Conservation (phyloP, 2,329 filamentous ascomycete species). For the Pyricularia sp. region DNA sequence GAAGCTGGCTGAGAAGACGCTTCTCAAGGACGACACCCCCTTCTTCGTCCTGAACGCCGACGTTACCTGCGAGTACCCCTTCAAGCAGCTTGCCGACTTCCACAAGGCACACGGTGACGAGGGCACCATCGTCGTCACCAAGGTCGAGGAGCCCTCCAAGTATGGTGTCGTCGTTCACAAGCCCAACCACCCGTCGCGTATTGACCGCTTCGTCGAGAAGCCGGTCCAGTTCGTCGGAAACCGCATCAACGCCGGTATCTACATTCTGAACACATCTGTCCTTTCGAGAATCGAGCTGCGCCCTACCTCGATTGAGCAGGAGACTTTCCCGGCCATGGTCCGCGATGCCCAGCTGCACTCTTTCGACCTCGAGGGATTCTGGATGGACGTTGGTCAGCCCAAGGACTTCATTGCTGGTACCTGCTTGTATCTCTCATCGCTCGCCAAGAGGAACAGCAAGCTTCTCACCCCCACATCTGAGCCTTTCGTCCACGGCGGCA, state of each 20-base stretch:
- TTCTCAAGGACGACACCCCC: constrained; percentile 85
- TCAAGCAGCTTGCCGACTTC: constrained; percentile 81
- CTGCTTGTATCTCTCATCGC: constrained; percentile 88
- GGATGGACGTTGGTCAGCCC: constrained; percentile 98
- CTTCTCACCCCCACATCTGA: constrained; percentile 65
- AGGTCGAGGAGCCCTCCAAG: constrained; percentile 98
- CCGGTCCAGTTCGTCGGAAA: constrained; percentile 97
- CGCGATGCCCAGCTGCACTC: constrained; percentile 86
- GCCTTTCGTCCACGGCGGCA: constrained; percentile 82
- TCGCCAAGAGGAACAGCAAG: constrained; percentile 84
- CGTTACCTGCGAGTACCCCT: constrained; percentile 96
- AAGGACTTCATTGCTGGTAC: constrained; percentile 97
- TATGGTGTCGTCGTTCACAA: constrained; percentile 98
- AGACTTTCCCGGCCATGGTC: constrained; percentile 93
- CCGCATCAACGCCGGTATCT: constrained; percentile 97
- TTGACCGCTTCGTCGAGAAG: constrained; percentile 99
- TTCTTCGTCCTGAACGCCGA: constrained; percentile 99
- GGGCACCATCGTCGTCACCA: constrained; percentile 96
- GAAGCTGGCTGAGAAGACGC: constrained; percentile 86
- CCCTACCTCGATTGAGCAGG: constrained; percentile 95
- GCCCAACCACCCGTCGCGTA: constrained; percentile 79
- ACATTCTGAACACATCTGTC: constrained; percentile 91
- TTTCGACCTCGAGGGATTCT: constrained; percentile 94
- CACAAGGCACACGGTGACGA: constrained; percentile 90
- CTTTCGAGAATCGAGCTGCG: constrained; percentile 89